phyloP scores from a whole-genome alignment of 805 yeast species.

The Saccharomycopsis oosterbeekiorum region DNA sequence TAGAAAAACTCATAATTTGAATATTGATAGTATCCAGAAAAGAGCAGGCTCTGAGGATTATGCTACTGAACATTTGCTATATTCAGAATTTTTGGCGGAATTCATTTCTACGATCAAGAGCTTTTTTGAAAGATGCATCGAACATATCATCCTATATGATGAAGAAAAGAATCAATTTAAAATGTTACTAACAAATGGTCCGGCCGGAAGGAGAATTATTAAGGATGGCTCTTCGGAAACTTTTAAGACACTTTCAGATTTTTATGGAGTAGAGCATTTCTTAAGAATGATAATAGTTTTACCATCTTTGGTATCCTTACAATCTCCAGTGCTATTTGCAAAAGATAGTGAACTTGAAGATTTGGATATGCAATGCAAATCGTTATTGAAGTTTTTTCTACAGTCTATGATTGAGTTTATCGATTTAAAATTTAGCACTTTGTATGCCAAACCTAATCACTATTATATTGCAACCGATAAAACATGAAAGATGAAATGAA shows the following conservation, averaged over 20 bases:
- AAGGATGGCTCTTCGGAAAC: slow-evolving; percentile 25
- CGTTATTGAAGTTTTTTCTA: background rate
- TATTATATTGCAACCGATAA: background rate
- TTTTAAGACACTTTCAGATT: background rate
- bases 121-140: slow-evolving; percentile 66
- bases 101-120: slow-evolving; percentile 53
- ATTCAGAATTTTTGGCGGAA: slow-evolving; percentile 49
- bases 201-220: slow-evolving; percentile 27
- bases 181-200: background rate
- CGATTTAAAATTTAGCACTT: background rate
- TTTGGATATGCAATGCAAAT: background rate
- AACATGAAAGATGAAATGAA: no score
- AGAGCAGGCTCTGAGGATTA: background rate
- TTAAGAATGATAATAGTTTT: slow-evolving; percentile 65
- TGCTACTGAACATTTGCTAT: slow-evolving; percentile 22
- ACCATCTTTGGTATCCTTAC: slow-evolving; percentile 37
- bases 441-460: background rate
- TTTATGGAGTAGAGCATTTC: slow-evolving; percentile 78
- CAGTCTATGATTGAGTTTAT: background rate
- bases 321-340: background rate
- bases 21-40: background rate
- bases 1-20: background rate
- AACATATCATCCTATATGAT: slow-evolving; percentile 58
- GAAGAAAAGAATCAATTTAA: slow-evolving; percentile 41
- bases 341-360: background rate